These are phyloP conservation scores for Nissolia schottii DNA, from an alignment of 306 rosid species.

Conservation along the genomic window DNA sequence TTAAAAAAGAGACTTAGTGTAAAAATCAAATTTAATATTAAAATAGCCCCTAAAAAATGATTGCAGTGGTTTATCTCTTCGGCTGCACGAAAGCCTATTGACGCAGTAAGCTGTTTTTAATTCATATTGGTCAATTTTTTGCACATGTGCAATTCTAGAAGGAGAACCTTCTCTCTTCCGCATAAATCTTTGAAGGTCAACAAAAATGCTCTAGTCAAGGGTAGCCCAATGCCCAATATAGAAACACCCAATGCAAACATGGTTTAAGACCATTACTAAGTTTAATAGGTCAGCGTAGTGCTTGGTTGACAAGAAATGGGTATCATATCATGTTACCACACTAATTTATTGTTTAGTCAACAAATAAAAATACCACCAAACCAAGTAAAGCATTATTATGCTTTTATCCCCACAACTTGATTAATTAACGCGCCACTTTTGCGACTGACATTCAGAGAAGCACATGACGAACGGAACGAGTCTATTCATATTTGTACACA, in stretches of 20 bases:
- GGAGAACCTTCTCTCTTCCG: background rate
- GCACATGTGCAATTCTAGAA: slow-evolving; percentile 16
- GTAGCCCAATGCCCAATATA: slow-evolving; percentile 6
- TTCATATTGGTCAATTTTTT: background rate
- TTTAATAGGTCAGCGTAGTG: slow-evolving; percentile 20
- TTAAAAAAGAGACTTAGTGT: too few species aligned
- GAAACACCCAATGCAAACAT: slow-evolving; percentile 17
- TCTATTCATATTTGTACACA: background rate
- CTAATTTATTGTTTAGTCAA: background rate
- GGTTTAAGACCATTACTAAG: background rate
- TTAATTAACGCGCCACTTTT: background rate
- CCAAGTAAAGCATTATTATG: background rate
- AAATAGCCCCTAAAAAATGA: too few species aligned
- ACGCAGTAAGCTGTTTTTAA: background rate
- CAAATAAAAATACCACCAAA: background rate
- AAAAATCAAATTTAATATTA: too few species aligned
- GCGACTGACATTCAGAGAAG: background rate
- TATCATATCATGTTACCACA: background rate
- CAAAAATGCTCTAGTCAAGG: background rate
- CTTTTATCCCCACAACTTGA: background rate
- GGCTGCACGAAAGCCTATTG: background rate
- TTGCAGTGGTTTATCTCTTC: background rate
- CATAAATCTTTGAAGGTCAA: slow-evolving; percentile 22
- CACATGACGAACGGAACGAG: background rate
- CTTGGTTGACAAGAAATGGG: slow-evolving; percentile 12